Base-by-base conservation (phyloP, 106 monocot species). In the Allium cepa region DNA sequence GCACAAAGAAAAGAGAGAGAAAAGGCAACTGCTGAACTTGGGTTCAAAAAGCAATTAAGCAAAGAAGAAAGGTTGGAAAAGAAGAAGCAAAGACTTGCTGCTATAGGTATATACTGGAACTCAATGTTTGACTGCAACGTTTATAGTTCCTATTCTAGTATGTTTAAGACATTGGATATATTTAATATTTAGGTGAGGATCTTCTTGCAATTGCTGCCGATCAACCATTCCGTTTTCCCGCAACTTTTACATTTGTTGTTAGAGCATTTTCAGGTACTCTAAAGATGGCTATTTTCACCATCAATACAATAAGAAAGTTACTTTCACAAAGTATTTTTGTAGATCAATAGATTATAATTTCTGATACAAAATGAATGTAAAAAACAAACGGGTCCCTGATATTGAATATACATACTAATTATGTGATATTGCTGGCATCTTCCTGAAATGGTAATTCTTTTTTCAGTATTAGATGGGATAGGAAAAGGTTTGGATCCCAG, bases 161-260 rank as follows among this genome's bases (percentile, higher is more conserved):
- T 36, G 5, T 36, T 36, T 36, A 36, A 36, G 36, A 36, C 36
- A 36, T 2, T 66, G 8, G 22, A 11, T 26, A 48, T 1, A n/a
- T 55, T 49, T 74, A 26, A 63, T 67, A 53, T 78, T 73, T 78
- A 99, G 99, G 99, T 59, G 99, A 99, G 78, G 99, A 99, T 87
- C 87, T 99, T 63, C 69, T 99, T 71, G 73, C 99, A 71, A 99
- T 99, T 79, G 90, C 99, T 75, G 76, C 99, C 63, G 99, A 99
- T 81, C 99, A 99, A 75, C 99, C 99, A 59, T 99, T 99, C 61
- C 89, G 99, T 17, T 99, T 99, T 78, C 99, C 99, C 27, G 99
- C 99, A 15, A 99, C 99, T 64, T 99, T 99, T 75, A 99, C 99
- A 60, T 99, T 99, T 87, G 99, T 99, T 76, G 99, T 99, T 22